Conservation (phyloP, 2,329 filamentous ascomycete species). For the Pleochaeta shiraiana region DNA sequence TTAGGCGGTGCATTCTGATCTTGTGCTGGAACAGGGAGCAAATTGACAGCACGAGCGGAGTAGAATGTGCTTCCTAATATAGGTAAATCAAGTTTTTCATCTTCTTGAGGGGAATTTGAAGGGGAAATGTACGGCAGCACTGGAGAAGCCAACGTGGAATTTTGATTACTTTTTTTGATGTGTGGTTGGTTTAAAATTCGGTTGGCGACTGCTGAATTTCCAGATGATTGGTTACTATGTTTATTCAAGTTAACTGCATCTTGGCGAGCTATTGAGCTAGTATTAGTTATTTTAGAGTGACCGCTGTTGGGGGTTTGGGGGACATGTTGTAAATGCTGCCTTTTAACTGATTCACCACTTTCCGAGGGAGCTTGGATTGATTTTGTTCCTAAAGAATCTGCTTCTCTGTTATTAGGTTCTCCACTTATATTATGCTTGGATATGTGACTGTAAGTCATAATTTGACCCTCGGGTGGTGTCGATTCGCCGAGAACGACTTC, state of each 20-base stretch:
- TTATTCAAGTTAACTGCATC: constrained; percentile 3
- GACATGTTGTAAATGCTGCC: constrained; percentile 8
- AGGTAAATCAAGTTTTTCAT: constrained; percentile 8
- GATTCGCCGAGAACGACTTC: constrained; percentile 39
- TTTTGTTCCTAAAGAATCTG: neutral
- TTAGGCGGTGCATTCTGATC: constrained; percentile 2
- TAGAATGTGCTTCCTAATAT: constrained; percentile 32
- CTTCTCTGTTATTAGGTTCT: neutral
- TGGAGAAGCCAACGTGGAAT: constrained; percentile 14
- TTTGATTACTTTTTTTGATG: constrained; percentile 10
- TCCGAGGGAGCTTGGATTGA: constrained; percentile 12
- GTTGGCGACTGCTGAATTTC: constrained; percentile 8
- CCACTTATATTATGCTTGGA: neutral
- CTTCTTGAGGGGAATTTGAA: constrained; percentile 4
- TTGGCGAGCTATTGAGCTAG: constrained; percentile 6
- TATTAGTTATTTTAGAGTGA: constrained; percentile 12
- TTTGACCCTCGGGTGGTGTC: neutral
- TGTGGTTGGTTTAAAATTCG: constrained; percentile 17
- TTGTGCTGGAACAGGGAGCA: constrained; percentile 25
- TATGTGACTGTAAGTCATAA: neutral
- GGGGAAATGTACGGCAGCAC: constrained; percentile 7
- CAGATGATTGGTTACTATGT: constrained; percentile 7
- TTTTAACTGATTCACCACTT: constrained; percentile 9
- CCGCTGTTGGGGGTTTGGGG: constrained; percentile 17
- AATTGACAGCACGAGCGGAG: constrained; percentile 42